These are phyloP conservation scores for Sanghuangporus sanghuang DNA, from an alignment of 1,284 basidiomycete species.

Conservation along the genomic window DNA sequence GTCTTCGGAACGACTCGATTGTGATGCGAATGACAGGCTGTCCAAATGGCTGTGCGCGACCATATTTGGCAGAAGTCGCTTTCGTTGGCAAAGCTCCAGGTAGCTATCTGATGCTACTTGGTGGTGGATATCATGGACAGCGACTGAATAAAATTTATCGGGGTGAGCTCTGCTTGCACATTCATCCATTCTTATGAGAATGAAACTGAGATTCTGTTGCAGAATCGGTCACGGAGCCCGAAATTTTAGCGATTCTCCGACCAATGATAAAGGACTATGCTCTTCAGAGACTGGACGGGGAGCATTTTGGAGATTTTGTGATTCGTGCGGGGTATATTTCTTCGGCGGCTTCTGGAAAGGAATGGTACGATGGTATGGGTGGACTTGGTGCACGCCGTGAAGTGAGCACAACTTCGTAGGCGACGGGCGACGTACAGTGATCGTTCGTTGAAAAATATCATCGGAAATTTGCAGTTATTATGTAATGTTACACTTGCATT, in stretches of 20 bases:
- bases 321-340: slow-evolving; percentile 85
- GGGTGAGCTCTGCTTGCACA: slow-evolving; percentile 36
- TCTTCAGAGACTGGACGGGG: slow-evolving; percentile 80
- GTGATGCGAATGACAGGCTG: slow-evolving; percentile 99
- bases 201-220: slow-evolving; percentile 25
- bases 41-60: slow-evolving; percentile 90
- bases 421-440: no score
- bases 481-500: no score
- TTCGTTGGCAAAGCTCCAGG: slow-evolving; percentile 97
- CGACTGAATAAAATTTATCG: slow-evolving; percentile 91
- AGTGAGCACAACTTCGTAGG: slow-evolving; percentile 9
- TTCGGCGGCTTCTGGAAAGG: slow-evolving; percentile 69
- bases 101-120: slow-evolving; percentile 91
- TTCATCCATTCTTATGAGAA: not conserved
- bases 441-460: no score
- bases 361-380: slow-evolving; percentile 79
- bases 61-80: slow-evolving; percentile 94
- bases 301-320: slow-evolving; percentile 95
- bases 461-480: no score
- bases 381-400: slow-evolving; percentile 56
- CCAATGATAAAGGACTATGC: slow-evolving; percentile 96
- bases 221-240: slow-evolving; percentile 91
- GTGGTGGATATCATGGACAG: slow-evolving; percentile 92
- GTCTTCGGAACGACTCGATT: slow-evolving; percentile 89
- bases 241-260: slow-evolving; percentile 85